These are phyloP conservation scores for Phaffomyces antillensis DNA, from an alignment of 805 yeast genomes.

Conservation along the genomic window DNA sequence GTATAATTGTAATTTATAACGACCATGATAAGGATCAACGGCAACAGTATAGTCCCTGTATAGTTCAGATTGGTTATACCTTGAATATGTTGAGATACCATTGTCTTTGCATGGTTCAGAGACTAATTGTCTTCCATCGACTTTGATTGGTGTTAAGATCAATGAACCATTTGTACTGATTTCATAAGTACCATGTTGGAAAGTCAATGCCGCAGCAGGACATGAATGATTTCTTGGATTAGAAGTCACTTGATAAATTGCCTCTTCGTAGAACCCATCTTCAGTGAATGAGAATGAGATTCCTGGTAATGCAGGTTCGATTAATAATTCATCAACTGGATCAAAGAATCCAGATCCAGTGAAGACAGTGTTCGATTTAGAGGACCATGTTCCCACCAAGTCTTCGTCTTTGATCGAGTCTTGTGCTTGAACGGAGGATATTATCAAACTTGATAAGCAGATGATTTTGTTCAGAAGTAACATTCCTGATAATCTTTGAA, in stretches of 20 bases:
- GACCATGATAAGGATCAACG: conserved; percentile 78
- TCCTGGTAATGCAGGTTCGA: conserved; percentile 96
- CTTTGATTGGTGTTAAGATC: conserved; percentile 61
- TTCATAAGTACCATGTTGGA: conserved; percentile 83
- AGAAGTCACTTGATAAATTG: conserved; percentile 70
- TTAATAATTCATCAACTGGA: conserved; percentile 89
- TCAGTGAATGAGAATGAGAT: conserved; percentile 86
- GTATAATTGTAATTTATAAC: conserved; percentile 64
- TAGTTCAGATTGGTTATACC: conserved; percentile 63
- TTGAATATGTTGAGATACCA: conserved; percentile 54
- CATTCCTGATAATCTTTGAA: background rate
- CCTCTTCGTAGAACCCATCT: conserved; percentile 90
- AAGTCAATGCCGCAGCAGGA: conserved; percentile 74
- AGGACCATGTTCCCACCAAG: conserved; percentile 84
- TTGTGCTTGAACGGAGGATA: background rate
- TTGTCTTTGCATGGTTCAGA: conserved; percentile 77
- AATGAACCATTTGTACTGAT: conserved; percentile 60
- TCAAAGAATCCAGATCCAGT: conserved; percentile 97
- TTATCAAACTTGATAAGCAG: background rate
- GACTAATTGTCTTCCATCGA: conserved; percentile 88
- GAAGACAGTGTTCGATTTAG: conserved; percentile 88
- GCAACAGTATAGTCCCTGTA: conserved; percentile 51
- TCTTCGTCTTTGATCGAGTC: conserved; percentile 4
- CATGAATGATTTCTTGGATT: conserved; percentile 73
- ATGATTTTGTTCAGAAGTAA: background rate